These are phyloP conservation scores for Sugiyamaella marilandica DNA, from an alignment of 805 yeast species.

Conservation along the genomic window DNA sequence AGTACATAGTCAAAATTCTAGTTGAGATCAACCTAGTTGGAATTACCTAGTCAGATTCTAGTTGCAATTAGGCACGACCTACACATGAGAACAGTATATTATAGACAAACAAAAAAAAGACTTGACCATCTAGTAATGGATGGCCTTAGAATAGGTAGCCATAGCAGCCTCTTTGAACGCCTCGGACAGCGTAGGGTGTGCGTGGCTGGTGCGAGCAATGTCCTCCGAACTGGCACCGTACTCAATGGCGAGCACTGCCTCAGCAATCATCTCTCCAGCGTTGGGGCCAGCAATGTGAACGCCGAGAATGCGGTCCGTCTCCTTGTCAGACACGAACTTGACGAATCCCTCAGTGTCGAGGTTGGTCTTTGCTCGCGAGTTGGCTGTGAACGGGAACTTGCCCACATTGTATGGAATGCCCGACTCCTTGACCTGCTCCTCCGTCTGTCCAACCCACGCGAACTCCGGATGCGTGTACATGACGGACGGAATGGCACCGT, in stretches of 20 bases:
- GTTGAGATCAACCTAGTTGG: too few species aligned
- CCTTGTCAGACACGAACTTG: slow-evolving; percentile 91
- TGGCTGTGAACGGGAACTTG: slow-evolving; percentile 97
- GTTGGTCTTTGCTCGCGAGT: slow-evolving; percentile 99
- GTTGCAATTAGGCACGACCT: too few species aligned
- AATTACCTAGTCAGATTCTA: too few species aligned
- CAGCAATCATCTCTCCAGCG: slow-evolving; percentile 99
- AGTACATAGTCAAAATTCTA: too few species aligned
- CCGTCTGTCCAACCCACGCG: slow-evolving; percentile 98
- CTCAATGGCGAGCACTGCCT: slow-evolving; percentile 95
- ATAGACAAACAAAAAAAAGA: neutral
- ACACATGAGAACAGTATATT: neutral
- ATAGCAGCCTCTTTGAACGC: slow-evolving; percentile 98
- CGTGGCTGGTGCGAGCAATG: slow-evolving; percentile 95
- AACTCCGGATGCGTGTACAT: slow-evolving; percentile 99
- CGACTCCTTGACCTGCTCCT: slow-evolving; percentile 87
- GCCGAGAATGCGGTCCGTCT: slow-evolving; percentile 94
- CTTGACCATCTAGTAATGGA: slow-evolving; percentile 56
- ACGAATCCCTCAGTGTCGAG: slow-evolving; percentile 96
- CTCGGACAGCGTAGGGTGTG: slow-evolving; percentile 97
- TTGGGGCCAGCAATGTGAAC: slow-evolving; percentile 96
- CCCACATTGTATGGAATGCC: slow-evolving; percentile 91
- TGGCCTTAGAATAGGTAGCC: slow-evolving; percentile 86
- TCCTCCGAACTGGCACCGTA: slow-evolving; percentile 99
- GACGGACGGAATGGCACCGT: slow-evolving; percentile 95